A percentile compares a stretch with the other conserved stretches of the same genome.
Conservation (phyloP, 2,329 filamentous ascomycete species). For the Botrytis squamosa region DNA sequence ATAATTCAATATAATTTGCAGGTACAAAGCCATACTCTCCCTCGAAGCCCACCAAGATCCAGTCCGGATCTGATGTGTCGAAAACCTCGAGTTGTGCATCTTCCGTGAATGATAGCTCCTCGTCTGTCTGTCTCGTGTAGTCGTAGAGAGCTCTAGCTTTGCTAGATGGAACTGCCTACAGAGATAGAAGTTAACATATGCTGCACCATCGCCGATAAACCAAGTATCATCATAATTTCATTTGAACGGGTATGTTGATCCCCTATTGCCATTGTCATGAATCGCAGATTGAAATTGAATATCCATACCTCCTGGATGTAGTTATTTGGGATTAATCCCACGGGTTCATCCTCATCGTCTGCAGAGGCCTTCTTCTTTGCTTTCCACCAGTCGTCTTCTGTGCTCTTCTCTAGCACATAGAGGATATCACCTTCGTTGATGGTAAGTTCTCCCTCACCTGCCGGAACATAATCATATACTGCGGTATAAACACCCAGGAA, state of each 20-base stretch:
- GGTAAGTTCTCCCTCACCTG: constrained; percentile 80
- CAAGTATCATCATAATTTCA: background rate
- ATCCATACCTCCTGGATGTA: constrained; percentile 84
- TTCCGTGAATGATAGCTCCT: constrained; percentile 94
- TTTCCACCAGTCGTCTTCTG: constrained; percentile 81
- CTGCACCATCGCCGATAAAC: background rate
- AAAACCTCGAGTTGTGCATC: constrained; percentile 81
- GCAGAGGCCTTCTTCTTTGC: constrained; percentile 44
- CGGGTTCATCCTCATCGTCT: constrained; percentile 41
- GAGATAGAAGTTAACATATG: constrained; percentile 24
- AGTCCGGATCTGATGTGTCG: constrained; percentile 89
- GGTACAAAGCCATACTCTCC: constrained; percentile 92
- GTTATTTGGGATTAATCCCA: constrained; percentile 73
- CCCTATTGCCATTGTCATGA: background rate
- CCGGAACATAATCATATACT: constrained; percentile 88
- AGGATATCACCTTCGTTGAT: constrained; percentile 85
- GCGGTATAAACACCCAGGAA: constrained; percentile 91
- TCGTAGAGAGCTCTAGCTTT: constrained; percentile 94
- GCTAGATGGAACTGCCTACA: constrained; percentile 61
- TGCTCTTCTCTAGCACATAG: constrained; percentile 72
- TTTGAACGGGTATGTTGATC: background rate
- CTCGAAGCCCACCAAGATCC: constrained; percentile 86
- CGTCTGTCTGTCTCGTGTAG: constrained; percentile 94
- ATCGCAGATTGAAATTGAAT: background rate
- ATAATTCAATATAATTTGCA: constrained; percentile 88